Conservation (phyloP, 208 protist species). For the Acanthamoeba lenticulata region DNA sequence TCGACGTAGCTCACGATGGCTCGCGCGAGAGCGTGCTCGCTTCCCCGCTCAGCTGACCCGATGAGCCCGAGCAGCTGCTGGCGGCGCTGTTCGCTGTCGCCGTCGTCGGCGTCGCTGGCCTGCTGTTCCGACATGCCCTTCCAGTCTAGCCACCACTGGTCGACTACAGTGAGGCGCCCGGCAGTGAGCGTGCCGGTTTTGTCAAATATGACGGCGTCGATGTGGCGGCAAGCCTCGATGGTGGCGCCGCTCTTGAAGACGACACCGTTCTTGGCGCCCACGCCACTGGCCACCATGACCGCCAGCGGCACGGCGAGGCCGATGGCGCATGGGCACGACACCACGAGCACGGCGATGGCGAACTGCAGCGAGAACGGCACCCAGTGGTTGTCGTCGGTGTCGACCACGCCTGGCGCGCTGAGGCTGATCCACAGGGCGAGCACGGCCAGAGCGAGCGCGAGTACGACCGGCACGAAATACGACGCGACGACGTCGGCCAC, state of each 20-base stretch:
- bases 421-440: constrained; percentile 91
- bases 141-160: constrained; percentile 66
- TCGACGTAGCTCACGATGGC: constrained; percentile 13
- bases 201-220: constrained; percentile 93
- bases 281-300: constrained; percentile 96
- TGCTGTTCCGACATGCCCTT: too few species aligned
- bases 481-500: constrained; percentile 89
- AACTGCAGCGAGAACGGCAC: constrained; percentile 92
- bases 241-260: constrained; percentile 94
- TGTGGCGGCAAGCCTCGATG: constrained; percentile 90
- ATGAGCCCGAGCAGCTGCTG: neutral
- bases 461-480: constrained; percentile 94
- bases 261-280: constrained; percentile 84
- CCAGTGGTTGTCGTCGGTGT: constrained; percentile 53
- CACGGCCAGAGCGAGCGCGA: constrained; percentile 90
- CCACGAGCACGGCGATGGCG: constrained; percentile 94
- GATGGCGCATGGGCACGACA: constrained; percentile 96
- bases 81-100: neutral
- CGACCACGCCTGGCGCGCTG: neutral
- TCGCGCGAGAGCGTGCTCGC: constrained; percentile 6
- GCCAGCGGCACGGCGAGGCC: constrained; percentile 96
- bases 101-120: neutral
- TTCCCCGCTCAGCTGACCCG: neutral
- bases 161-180: constrained; percentile 90
- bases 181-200: constrained; percentile 97